Evolutionary conservation across 306 rosid species (phyloP).

Genomic region (Clitoria ternatea): DNA sequence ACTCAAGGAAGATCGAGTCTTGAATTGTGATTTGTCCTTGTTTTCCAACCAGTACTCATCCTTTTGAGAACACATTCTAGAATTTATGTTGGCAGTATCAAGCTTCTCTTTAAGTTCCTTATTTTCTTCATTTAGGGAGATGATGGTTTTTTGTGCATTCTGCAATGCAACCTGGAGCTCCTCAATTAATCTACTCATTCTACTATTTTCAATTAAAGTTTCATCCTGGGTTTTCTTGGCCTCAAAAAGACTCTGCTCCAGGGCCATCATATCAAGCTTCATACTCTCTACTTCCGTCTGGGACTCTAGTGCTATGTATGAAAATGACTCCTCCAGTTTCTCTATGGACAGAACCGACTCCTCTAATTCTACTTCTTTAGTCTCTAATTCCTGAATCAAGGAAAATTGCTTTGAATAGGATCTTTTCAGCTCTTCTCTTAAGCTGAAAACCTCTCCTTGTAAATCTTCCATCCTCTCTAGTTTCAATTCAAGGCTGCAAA

Average conservation of each 20-base stretch:
- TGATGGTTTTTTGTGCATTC: constrained; percentile 38
- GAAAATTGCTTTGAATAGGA: constrained; percentile 47
- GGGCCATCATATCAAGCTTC: constrained; percentile 73
- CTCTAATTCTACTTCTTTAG: constrained; percentile 52
- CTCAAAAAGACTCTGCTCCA: constrained; percentile 64
- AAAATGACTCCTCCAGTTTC: constrained; percentile 67
- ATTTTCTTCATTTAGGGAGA: constrained; percentile 52
- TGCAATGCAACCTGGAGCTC: constrained; percentile 51
- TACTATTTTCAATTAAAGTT: constrained; percentile 51
- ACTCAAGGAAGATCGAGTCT: constrained; percentile 23
- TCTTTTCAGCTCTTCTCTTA: constrained; percentile 55
- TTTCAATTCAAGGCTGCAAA: constrained; percentile 50
- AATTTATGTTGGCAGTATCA: constrained; percentile 35
- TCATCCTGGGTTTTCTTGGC: constrained; percentile 67
- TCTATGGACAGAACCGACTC: constrained; percentile 51
- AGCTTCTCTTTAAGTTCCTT: constrained; percentile 52
- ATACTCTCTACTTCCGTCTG: constrained; percentile 88
- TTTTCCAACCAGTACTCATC: constrained; percentile 60
- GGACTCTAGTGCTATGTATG: constrained; percentile 72
- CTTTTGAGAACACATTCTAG: constrained; percentile 47
- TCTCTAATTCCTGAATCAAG: constrained; percentile 57
- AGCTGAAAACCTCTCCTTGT: constrained; percentile 45
- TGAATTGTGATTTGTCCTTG: constrained; percentile 25
- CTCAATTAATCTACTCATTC: constrained; percentile 42
- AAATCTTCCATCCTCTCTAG: constrained; percentile 47